Conservation (phyloP, 768 basidiomycete species). For the Grammothele lineata region DNA sequence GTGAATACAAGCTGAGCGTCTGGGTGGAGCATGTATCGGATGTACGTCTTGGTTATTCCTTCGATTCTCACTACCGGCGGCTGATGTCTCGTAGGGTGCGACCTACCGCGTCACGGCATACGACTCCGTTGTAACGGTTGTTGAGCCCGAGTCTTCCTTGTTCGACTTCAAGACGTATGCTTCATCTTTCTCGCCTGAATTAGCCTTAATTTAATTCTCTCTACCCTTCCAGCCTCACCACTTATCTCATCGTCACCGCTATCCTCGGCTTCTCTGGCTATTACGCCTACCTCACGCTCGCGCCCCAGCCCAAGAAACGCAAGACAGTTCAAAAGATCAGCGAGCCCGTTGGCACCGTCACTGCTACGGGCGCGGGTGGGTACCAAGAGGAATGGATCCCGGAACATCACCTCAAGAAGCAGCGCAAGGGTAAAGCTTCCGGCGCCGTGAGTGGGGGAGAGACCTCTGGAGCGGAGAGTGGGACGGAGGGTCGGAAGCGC, state of each 20-base stretch:
- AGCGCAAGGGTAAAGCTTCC: slow-evolving; percentile 45
- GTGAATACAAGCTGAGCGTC: slow-evolving; percentile 66
- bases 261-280: slow-evolving; percentile 62
- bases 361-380: slow-evolving; percentile 61
- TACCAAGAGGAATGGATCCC: slow-evolving; percentile 93
- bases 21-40: slow-evolving; percentile 72
- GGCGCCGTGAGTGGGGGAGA: slow-evolving; percentile 68
- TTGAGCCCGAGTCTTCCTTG: slow-evolving; percentile 74
- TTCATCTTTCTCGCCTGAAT: slow-evolving; percentile 2
- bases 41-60: slow-evolving; percentile 33
- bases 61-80: no score
- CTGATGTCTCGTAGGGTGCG: slow-evolving; percentile 37
- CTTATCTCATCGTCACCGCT: slow-evolving; percentile 66
- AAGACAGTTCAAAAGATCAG: slow-evolving; percentile 42
- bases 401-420: slow-evolving; percentile 82
- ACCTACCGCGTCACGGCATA: slow-evolving; percentile 64
- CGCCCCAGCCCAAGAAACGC: slow-evolving; percentile 61
- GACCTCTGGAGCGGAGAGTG: slow-evolving; percentile 40
- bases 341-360: slow-evolving; percentile 52
- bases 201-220: no score
- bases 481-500: slow-evolving; percentile 45
- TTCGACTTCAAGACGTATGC: slow-evolving; percentile 82
- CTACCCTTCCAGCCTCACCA: slow-evolving; percentile 45
- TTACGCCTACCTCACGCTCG: slow-evolving; percentile 59
- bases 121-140: slow-evolving; percentile 72